Conservation (phyloP, 495 filamentous ascomycete genomes). For the Aspergillus baeticus region DNA sequence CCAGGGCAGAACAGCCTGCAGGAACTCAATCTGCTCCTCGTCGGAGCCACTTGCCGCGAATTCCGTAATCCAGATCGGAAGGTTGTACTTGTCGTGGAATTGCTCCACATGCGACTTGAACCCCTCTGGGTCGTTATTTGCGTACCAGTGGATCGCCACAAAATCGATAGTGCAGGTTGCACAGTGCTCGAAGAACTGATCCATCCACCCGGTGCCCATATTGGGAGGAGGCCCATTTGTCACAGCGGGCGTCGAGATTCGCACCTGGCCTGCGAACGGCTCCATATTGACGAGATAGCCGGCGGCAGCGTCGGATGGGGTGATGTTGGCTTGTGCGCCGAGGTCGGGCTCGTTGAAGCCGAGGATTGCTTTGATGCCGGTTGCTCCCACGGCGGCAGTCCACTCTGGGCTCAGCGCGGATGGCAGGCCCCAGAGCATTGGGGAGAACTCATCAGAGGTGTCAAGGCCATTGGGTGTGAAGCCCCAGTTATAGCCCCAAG, state of each 20-base stretch:
- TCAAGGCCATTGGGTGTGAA: conserved; percentile 12
- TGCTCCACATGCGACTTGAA: conserved; percentile 51
- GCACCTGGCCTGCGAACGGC: too few relatives aligned
- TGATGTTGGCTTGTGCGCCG: conserved; percentile 56
- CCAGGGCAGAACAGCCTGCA: conserved; percentile 49
- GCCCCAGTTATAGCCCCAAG: conserved; percentile 73
- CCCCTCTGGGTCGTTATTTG: conserved; percentile 9
- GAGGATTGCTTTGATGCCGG: conserved; percentile 37
- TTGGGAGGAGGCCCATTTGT: conserved; percentile 63
- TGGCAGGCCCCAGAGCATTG: too few relatives aligned
- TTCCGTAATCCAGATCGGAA: conserved; percentile 69
- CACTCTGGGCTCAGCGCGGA: too few relatives aligned
- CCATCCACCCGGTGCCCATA: conserved; percentile 48
- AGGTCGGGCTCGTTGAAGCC: conserved; percentile 77
- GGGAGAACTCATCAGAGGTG: too few relatives aligned
- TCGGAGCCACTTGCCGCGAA: conserved; percentile 49
- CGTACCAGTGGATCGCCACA: conserved; percentile 60
- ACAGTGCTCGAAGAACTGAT: conserved; percentile 51
- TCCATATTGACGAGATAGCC: conserved; percentile 41
- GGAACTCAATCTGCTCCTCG: conserved; percentile 49
- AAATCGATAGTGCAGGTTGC: conserved; percentile 59
- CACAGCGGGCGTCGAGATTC: conserved; percentile 39
- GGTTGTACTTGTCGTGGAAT: conserved; percentile 34
- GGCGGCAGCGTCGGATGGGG: conserved; percentile 52
- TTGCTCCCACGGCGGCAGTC: too few relatives aligned